Conservation (phyloP, 768 basidiomycete genomes). For the Pleurotus platypus region DNA sequence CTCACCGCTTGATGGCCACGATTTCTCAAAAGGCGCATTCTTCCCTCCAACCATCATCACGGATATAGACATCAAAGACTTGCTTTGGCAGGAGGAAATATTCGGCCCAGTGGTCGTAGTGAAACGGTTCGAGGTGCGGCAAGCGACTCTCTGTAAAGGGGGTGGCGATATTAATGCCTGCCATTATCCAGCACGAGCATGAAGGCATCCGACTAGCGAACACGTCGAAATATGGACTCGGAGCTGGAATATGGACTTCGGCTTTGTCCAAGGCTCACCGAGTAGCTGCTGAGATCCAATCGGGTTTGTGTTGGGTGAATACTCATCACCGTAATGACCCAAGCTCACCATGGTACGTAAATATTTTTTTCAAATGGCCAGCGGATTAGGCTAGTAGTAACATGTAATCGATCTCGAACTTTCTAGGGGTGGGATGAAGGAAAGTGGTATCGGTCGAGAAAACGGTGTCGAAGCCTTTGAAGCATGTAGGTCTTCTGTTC, state of each 20-base stretch:
- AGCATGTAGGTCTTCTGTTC: conserved; percentile 51
- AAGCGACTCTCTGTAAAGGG: background rate
- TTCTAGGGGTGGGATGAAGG: conserved; percentile 86
- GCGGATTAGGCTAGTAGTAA: background rate
- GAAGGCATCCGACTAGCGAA: conserved; percentile 74
- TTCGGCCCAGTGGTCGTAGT: conserved; percentile 85
- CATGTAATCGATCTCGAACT: background rate
- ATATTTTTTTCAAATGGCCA: background rate
- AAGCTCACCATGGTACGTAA: conserved; percentile 75
- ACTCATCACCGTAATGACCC: conserved; percentile 90
- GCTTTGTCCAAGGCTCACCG: conserved; percentile 75
- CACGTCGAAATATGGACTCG: conserved; percentile 74
- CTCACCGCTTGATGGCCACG: conserved; percentile 66
- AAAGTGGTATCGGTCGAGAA: conserved; percentile 83
- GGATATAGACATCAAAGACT: conserved; percentile 52
- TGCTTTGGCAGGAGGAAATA: conserved; percentile 79
- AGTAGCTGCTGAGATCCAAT: conserved; percentile 63
- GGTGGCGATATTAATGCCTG: background rate
- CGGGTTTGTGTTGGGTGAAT: conserved; percentile 85
- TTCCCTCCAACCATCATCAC: conserved; percentile 77
- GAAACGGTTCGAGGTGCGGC: conserved; percentile 35
- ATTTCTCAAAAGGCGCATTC: conserved; percentile 71
- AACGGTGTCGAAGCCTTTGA: conserved; percentile 82
- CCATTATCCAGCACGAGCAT: conserved; percentile 42
- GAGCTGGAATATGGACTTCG: conserved; percentile 78